Evolutionary conservation across 176 grass and related monocot species (phyloP).

Genomic region (Paspalum vaginatum): DNA sequence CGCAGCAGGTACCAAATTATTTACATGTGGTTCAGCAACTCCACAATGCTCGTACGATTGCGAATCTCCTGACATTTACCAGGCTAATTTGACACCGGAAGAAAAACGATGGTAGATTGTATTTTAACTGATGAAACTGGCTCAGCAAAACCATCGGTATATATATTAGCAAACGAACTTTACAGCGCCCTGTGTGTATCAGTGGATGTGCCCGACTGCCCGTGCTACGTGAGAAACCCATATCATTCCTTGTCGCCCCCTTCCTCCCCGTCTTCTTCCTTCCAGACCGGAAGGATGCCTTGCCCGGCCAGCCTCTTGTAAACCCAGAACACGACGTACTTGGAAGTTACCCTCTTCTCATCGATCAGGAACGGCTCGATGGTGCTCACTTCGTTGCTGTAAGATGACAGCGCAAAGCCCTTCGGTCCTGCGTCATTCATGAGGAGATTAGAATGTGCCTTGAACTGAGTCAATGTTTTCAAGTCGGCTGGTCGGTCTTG

Average conservation of each 20-base stretch:
- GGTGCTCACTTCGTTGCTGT: constrained; percentile 69
- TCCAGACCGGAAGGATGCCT: constrained; percentile 85
- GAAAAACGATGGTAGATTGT: background rate
- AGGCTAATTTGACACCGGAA: background rate
- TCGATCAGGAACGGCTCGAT: constrained; percentile 92
- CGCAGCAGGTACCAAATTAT: background rate
- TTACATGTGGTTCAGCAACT: background rate
- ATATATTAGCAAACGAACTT: constrained; percentile 32
- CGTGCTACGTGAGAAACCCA: background rate
- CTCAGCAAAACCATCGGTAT: background rate
- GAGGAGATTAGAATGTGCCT: background rate
- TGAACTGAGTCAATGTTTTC: too few species aligned
- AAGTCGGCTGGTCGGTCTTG: too few species aligned
- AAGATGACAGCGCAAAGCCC: constrained; percentile 80
- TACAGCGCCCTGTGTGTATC: constrained; percentile 11
- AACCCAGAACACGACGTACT: constrained; percentile 89
- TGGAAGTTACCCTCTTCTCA: constrained; percentile 73
- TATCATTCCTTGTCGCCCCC: constrained; percentile 21
- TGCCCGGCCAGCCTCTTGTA: constrained; percentile 90
- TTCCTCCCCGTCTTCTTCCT: constrained; percentile 34
- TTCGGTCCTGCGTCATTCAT: constrained; percentile 69
- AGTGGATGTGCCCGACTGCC: background rate
- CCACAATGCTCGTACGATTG: background rate
- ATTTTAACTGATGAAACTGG: constrained; percentile 3
- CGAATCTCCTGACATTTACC: background rate